phyloP scores from a whole-genome alignment of 257 asterid genomes.

The Thymus mandschuricus region DNA sequence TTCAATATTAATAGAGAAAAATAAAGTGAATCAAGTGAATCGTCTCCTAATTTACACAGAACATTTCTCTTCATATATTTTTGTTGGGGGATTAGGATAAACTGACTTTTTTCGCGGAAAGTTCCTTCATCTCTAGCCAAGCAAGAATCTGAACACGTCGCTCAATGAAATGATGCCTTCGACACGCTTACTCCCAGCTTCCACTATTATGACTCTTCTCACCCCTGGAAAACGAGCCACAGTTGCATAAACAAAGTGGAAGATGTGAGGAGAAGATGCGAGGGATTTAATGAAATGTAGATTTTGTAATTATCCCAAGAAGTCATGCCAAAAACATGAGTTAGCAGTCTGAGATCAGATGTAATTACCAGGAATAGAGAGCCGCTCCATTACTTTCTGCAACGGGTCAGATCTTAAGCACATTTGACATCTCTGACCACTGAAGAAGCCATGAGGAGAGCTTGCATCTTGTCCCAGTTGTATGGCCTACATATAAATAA shows the following conservation, averaged over 20 bases:
- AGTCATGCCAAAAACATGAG: not conserved
- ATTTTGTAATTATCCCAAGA: constrained; percentile 4
- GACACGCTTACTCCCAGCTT: constrained; percentile 78
- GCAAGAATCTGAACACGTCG: constrained; percentile 67
- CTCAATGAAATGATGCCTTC: constrained; percentile 73
- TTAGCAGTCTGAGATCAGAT: not conserved
- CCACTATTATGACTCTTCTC: constrained; percentile 71
- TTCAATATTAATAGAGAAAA: constrained; percentile 29
- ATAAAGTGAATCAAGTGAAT: constrained; percentile 33
- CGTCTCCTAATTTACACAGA: constrained; percentile 58
- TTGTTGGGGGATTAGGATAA: constrained; percentile 29
- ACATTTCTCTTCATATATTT: constrained; percentile 26
- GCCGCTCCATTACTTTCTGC: constrained; percentile 76
- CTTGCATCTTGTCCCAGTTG: constrained; percentile 71
- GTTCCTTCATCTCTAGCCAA: constrained; percentile 44
- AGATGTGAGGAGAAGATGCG: not conserved
- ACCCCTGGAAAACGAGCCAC: constrained; percentile 52
- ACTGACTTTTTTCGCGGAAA: constrained; percentile 22
- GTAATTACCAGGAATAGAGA: constrained; percentile 59
- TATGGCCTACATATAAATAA: constrained; percentile 50
- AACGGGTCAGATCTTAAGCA: constrained; percentile 73
- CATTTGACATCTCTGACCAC: constrained; percentile 79
- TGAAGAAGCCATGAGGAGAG: constrained; percentile 53
- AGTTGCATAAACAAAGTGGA: too few relatives aligned
- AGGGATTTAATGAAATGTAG: not conserved